A percentile compares a stretch with the other conserved stretches of the same genome.
These are phyloP conservation scores for Talaromyces sp. DNA, from an alignment of 2,329 filamentous ascomycete species.

Conservation along the genomic window DNA sequence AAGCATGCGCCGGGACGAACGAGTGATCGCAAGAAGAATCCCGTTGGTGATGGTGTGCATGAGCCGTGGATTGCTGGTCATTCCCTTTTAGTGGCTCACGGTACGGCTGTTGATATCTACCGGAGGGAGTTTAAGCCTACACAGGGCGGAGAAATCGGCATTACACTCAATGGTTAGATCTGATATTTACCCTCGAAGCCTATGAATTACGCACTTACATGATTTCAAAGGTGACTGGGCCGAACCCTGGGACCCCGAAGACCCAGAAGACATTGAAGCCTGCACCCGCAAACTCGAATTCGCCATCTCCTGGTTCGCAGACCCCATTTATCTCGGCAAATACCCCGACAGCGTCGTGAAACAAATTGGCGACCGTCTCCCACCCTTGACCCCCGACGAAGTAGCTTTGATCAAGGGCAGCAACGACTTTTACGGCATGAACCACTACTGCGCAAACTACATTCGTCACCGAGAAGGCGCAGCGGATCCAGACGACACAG, in stretches of 20 bases:
- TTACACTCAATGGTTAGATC: constrained; percentile 72
- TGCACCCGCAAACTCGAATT: constrained; percentile 82
- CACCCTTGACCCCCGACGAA: constrained; percentile 71
- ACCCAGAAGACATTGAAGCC: constrained; percentile 72
- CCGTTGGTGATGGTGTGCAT: constrained; percentile 68
- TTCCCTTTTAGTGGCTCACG: constrained; percentile 76
- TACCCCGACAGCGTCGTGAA: constrained; percentile 81
- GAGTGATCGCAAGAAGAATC: constrained; percentile 69
- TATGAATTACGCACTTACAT: not conserved
- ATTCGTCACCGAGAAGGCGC: constrained; percentile 68
- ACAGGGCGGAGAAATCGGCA: constrained; percentile 75
- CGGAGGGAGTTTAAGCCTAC: constrained; percentile 75
- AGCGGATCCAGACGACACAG: constrained; percentile 64
- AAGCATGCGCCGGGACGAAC: constrained; percentile 79
- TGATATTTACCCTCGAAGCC: not conserved
- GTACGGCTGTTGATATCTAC: constrained; percentile 75
- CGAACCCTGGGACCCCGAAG: constrained; percentile 77
- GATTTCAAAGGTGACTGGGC: constrained; percentile 63
- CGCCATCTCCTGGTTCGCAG: constrained; percentile 82
- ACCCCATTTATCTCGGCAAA: constrained; percentile 79
- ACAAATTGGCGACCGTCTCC: constrained; percentile 76
- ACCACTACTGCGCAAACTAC: constrained; percentile 89
- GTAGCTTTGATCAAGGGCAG: constrained; percentile 72
- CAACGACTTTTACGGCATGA: constrained; percentile 94
- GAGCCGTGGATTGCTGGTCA: constrained; percentile 85